A percentile compares a stretch with the other conserved stretches of the same genome.
These are phyloP conservation scores for Gentiana macrophylla DNA, from an alignment of 257 asterid genomes.

Conservation along the genomic window DNA sequence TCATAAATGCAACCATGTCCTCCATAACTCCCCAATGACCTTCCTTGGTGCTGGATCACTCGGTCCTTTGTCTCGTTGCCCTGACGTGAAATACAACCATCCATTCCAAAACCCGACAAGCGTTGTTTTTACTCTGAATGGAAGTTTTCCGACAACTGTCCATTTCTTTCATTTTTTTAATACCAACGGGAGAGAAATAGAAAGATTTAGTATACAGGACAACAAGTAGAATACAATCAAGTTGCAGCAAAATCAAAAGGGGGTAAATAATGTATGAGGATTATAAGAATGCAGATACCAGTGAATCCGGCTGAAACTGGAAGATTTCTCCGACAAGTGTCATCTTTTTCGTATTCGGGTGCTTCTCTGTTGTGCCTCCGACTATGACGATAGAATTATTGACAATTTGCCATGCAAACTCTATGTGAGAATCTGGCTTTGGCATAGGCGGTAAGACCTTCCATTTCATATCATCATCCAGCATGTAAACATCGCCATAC, in stretches of 20 bases:
- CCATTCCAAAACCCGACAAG: constrained; percentile 93
- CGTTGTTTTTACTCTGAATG: constrained; percentile 87
- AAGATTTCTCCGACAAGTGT: constrained; percentile 76
- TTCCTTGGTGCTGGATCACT: constrained; percentile 78
- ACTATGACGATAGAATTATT: constrained; percentile 58
- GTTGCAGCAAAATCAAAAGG: constrained; percentile 1
- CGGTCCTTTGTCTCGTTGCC: constrained; percentile 85
- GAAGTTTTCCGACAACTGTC: constrained; percentile 81
- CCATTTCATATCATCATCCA: constrained; percentile 81
- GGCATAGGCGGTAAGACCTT: constrained; percentile 84
- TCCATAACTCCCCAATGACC: constrained; percentile 91
- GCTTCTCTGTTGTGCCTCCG: constrained; percentile 97
- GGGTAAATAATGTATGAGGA: constrained; percentile 1
- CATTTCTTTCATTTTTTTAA: constrained; percentile 50
- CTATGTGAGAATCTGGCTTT: constrained; percentile 91
- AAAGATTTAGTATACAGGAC: constrained; percentile 1
- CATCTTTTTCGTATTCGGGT: constrained; percentile 81
- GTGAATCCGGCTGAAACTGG: constrained; percentile 57
- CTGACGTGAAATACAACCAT: constrained; percentile 82
- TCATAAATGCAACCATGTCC: constrained; percentile 54
- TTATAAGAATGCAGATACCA: constrained; percentile 27
- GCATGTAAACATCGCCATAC: constrained; percentile 79
- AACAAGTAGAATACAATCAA: neutral
- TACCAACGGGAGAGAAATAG: constrained; percentile 6
- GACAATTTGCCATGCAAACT: constrained; percentile 83